Base-by-base conservation (phyloP, 495 filamentous ascomycete genomes). In the Xylaria scruposa region DNA sequence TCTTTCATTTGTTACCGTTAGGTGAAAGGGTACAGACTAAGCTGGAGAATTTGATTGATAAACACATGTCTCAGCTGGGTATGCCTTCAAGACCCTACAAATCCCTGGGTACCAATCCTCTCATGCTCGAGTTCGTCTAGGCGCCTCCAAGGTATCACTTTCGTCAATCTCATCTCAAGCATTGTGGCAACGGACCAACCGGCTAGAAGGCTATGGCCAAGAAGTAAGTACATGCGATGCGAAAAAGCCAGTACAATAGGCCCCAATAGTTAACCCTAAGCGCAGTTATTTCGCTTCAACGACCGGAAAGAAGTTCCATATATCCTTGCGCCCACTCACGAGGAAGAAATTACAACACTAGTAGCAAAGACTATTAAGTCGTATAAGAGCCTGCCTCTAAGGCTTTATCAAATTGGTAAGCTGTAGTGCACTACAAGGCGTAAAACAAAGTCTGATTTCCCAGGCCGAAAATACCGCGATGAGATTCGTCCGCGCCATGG, bases 1-100 rank as follows among this genome's bases (percentile, higher is more conserved):
- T 99, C 44, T 98, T 98, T 79, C 97, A 99, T 79, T 86, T 97
- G 76, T 85, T 99, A 10, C 96, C 96, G 1, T 84, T 99, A n/a
- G 96, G 96, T 3, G 85, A 93, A 46, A 86, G 93, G 40, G 93
- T 98, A 0, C 94, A 97, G 77, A 90, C 94, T 60, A 99, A 98
- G 78, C 79, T 98, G 36, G 94, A 98, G 75, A 79, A 79, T 5
- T 83, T 98, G 4, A 92, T 99, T 78, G 94, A 97, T 71, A 93
- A 92, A 78, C 90, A 97, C 78, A 98, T 99, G 96, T 83, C 85
- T 36, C 84, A 83, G 67, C 71, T 97, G 66, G 92, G 93, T 94
- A 81, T 68, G 84, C 77, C 47, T 44, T 51, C 47, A 9, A 26
- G 24, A 19, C 49, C 24, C n/a, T 3, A 31, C 15, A 10, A 54